Percentiles rank a stretch among this genome's conserved stretches.
Conservation (phyloP, 1,139 yeast species). For the Suhomyces wounanorum region DNA sequence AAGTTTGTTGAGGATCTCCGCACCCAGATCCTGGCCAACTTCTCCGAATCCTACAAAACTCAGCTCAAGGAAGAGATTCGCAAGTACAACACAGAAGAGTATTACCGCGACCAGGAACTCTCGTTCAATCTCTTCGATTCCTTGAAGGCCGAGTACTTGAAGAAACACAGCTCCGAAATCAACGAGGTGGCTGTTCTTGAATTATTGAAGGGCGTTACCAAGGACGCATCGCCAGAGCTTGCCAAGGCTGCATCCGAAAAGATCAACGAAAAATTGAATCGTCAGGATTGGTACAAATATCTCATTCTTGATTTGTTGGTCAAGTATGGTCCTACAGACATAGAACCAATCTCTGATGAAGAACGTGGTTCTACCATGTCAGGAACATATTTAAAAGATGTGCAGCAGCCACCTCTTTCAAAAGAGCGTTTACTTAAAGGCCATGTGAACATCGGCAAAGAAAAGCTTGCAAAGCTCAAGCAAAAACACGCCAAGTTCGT, state of each 20-base stretch:
- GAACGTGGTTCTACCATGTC: conserved; percentile 26
- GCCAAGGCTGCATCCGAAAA: conserved; percentile 18
- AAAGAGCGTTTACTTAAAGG: conserved; percentile 18
- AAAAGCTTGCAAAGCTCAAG: conserved; percentile 26
- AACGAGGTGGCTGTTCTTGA: conserved; percentile 22
- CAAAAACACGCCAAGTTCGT: conserved; percentile 30
- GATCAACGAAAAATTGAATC: conserved; percentile 18
- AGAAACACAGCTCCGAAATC: conserved; percentile 20
- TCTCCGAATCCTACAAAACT: conserved; percentile 18
- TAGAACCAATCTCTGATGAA: conserved; percentile 21
- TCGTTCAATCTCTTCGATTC: conserved; percentile 25
- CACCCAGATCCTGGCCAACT: conserved; percentile 14
- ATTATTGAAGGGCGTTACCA: conserved; percentile 18
- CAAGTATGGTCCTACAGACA: conserved; percentile 15
- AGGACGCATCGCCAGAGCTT: conserved; percentile 14
- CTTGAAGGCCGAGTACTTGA: conserved; percentile 24
- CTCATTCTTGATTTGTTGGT: conserved; percentile 14
- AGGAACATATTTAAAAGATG: conserved; percentile 20
- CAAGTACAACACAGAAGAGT: conserved; percentile 23
- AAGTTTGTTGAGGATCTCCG: conserved; percentile 19
- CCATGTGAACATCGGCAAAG: conserved; percentile 23
- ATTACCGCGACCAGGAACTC: conserved; percentile 21
- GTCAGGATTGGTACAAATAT: conserved; percentile 25
- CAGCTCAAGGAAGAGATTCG: conserved; percentile 21
- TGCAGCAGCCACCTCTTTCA: conserved; percentile 20